Percentiles rank a stretch among this genome's conserved stretches.
Conservation (phyloP, 2,329 filamentous ascomycete genomes). For the Botryosphaeria dothidea region DNA sequence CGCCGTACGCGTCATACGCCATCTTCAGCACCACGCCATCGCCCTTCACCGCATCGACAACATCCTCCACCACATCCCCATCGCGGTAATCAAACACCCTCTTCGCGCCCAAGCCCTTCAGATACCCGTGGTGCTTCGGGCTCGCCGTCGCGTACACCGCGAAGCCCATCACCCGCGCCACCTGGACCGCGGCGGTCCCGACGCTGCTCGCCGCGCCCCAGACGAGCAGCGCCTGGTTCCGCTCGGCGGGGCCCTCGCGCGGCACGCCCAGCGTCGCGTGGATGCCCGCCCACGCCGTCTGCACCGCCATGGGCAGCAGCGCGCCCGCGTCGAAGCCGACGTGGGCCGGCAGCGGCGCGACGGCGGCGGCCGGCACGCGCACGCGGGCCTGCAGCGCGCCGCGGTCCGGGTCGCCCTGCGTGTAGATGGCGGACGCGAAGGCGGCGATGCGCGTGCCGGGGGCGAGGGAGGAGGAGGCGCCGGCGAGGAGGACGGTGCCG, state of each 20-base stretch:
- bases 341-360: slow-evolving; percentile 30
- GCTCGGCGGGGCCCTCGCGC: slow-evolving; percentile 34
- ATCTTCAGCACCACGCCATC: slow-evolving; percentile 8
- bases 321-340: slow-evolving; percentile 47
- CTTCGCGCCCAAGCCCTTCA: slow-evolving; percentile 21
- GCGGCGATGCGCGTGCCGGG: slow-evolving; percentile 31
- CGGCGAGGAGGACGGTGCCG: slow-evolving; percentile 46
- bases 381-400: slow-evolving; percentile 58
- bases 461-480: slow-evolving; percentile 29
- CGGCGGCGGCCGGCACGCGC: slow-evolving; percentile 21
- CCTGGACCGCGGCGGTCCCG: slow-evolving; percentile 20
- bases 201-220: slow-evolving; percentile 23
- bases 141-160: slow-evolving; percentile 23
- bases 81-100: slow-evolving; percentile 21
- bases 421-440: slow-evolving; percentile 45
- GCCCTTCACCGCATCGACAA: slow-evolving; percentile 18
- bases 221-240: slow-evolving; percentile 25
- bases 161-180: slow-evolving; percentile 19
- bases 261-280: slow-evolving; percentile 56
- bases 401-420: slow-evolving; percentile 52
- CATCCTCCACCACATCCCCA: slow-evolving; percentile 7
- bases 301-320: slow-evolving; percentile 58
- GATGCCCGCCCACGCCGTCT: slow-evolving; percentile 56
- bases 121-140: slow-evolving; percentile 14
- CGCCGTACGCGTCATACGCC: slow-evolving; percentile 11